Base-by-base conservation (phyloP, 345 rosid species). In the Salix brachista region DNA sequence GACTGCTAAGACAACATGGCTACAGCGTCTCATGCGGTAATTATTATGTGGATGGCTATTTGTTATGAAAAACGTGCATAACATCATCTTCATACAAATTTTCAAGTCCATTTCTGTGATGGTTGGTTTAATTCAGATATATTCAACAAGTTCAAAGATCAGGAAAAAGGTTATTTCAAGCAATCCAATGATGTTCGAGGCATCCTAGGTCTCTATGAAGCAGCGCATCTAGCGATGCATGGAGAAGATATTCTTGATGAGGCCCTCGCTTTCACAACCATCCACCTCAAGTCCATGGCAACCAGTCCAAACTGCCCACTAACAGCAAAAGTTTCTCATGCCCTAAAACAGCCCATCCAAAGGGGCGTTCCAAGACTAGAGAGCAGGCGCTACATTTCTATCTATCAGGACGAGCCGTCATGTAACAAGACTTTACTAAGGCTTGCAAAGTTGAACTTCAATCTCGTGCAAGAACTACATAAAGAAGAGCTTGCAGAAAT, bases 391-490 rank as follows among this genome's bases (percentile, higher is more conserved):
- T 87, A 72, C 73, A 69, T 85, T 17, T 16, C 75, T 8, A 16
- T 69, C 44, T 82, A 84, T 39, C 42, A 69, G 48, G 39, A 30
- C 34, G 75, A 75, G 6, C 10, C 41, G 7, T 54, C 77, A 0
- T 70, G 56, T 23, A 77, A 75, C 48, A 6, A 69, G n/a, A 18
- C 26, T 25, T 42, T 87, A 5, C 56, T 84, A 36, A 58, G 61
- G 8, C 71, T 87, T 70, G 84, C 86, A 12, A 86, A 84, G 77
- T 23, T 86, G 10, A 85, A 86, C 32, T 86, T 86, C 78, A 81
- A 79, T 70, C 8, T 65, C 2, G 19, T 83, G 23, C 84, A 83
- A 62, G 36, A 68, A 12, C 4, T 34, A 8, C 82, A 84, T 52
- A 76, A 61, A 65, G 18, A 82, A 25, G 84, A 86, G 30, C 68